These are phyloP conservation scores for Teunomyces panamensis DNA, from an alignment of 805 yeast species.

Conservation along the genomic window DNA sequence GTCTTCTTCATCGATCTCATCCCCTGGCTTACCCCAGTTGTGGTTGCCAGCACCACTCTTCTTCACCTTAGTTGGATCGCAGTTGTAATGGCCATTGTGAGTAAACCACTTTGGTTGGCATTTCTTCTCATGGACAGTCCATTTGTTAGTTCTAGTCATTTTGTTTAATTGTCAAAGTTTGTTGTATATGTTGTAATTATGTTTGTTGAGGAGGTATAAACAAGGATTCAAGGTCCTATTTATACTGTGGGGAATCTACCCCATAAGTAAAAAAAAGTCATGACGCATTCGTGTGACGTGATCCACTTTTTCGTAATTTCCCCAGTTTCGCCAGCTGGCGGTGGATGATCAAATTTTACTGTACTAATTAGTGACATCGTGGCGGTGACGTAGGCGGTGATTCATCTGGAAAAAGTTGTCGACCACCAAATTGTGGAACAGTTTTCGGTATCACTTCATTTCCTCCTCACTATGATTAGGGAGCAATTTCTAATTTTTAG, in stretches of 20 bases:
- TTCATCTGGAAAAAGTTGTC: too few species aligned
- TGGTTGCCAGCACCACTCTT: slow-evolving; percentile 83
- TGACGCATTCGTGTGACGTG: slow-evolving; percentile 3
- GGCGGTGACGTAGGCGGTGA: not conserved
- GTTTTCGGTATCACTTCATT: too few species aligned
- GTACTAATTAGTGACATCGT: not conserved
- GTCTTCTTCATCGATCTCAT: slow-evolving; percentile 63
- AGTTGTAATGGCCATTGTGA: slow-evolving; percentile 65
- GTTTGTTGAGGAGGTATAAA: not conserved
- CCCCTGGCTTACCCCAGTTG: slow-evolving; percentile 86
- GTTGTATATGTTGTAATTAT: not conserved
- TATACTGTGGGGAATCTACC: slow-evolving; percentile 5
- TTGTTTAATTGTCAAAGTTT: slow-evolving; percentile 1
- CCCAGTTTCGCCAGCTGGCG: not conserved
- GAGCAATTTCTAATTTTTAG: too few species aligned
- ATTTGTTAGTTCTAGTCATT: slow-evolving; percentile 80
- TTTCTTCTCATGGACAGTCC: slow-evolving; percentile 64
- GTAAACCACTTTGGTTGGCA: slow-evolving; percentile 72
- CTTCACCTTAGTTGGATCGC: slow-evolving; percentile 74
- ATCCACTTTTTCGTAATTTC: not conserved
- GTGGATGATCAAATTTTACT: not conserved
- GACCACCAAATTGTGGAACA: too few species aligned
- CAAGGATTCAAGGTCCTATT: not conserved
- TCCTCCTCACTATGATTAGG: too few species aligned
- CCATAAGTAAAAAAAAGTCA: not conserved